A percentile compares a stretch with the other conserved stretches of the same genome.
phyloP scores from a whole-genome alignment of 1,139 yeast species.

The Blastobotrys raffinosifermentans region DNA sequence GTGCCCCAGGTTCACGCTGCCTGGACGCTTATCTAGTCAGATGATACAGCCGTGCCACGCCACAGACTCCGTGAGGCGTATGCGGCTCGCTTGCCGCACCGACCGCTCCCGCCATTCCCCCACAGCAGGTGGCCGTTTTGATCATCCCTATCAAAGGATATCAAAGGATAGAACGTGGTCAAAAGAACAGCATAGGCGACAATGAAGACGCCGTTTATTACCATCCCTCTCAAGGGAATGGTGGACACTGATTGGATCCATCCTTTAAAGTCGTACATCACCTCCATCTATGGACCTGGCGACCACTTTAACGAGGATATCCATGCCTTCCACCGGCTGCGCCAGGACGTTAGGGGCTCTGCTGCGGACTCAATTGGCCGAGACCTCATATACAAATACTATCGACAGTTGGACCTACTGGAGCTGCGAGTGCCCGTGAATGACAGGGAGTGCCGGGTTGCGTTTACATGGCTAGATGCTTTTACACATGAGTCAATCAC shows the following conservation, averaged over 20 bases:
- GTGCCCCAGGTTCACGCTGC: no score
- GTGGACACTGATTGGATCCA: constrained; percentile 59
- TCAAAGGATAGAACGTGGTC: not conserved
- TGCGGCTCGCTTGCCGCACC: no score
- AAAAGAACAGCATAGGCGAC: no score
- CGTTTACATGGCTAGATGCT: constrained; percentile 80
- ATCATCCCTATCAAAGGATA: no score
- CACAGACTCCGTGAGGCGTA: no score
- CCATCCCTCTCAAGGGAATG: constrained; percentile 49
- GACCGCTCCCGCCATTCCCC: no score
- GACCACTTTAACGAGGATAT: constrained; percentile 56
- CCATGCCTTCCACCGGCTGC: constrained; percentile 48
- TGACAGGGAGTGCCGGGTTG: constrained; percentile 49
- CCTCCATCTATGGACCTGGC: constrained; percentile 57
- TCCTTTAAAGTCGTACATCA: constrained; percentile 55
- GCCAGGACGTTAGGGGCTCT: constrained; percentile 56
- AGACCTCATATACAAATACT: constrained; percentile 62
- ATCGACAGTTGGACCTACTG: constrained; percentile 74
- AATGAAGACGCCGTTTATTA: constrained; percentile 34
- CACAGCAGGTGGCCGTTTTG: no score
- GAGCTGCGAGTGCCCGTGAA: constrained; percentile 70
- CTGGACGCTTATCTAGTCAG: no score
- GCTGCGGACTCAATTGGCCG: constrained; percentile 35
- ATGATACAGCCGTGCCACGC: no score
- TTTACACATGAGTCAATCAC: constrained; percentile 49